phyloP scores from a whole-genome alignment of 1,284 basidiomycete genomes.

The Porogramme epimiltina region DNA sequence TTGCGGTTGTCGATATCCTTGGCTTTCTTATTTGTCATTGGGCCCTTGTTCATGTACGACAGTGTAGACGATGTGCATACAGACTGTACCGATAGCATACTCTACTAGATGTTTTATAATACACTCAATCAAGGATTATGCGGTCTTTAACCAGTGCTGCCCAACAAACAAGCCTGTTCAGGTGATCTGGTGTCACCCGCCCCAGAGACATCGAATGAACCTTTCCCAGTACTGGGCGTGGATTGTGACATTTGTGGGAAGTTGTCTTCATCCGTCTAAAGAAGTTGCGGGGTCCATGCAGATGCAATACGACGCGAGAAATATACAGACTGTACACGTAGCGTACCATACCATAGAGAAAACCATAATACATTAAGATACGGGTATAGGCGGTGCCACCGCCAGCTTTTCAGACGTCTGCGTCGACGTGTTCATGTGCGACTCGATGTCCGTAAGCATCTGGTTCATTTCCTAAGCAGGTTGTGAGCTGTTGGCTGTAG shows the following conservation, averaged over 20 bases:
- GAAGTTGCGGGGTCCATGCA: neutral
- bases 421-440: slow-evolving; percentile 13
- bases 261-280: neutral
- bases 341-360: slow-evolving; percentile 15
- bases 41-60: too few relatives aligned
- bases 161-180: too few relatives aligned
- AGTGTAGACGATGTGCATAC: too few relatives aligned
- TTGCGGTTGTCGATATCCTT: too few relatives aligned
- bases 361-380: slow-evolving; percentile 21
- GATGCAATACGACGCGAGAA: slow-evolving; percentile 1
- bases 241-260: neutral
- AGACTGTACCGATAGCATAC: too few relatives aligned
- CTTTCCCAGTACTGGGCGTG: too few relatives aligned
- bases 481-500: neutral
- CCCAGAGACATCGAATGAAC: too few relatives aligned
- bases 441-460: slow-evolving; percentile 26
- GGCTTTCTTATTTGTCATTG: too few relatives aligned
- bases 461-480: slow-evolving; percentile 27
- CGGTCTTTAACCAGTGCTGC: too few relatives aligned
- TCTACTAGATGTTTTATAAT: too few relatives aligned
- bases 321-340: slow-evolving; percentile 22
- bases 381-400: slow-evolving; percentile 25
- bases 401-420: slow-evolving; percentile 9
- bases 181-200: too few relatives aligned
- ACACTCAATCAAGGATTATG: too few relatives aligned